Evolutionary conservation across 345 rosid species (phyloP), one percentile per base, ranked within the genome.

Genomic region (Crucihimalaya himalaica): DNA sequence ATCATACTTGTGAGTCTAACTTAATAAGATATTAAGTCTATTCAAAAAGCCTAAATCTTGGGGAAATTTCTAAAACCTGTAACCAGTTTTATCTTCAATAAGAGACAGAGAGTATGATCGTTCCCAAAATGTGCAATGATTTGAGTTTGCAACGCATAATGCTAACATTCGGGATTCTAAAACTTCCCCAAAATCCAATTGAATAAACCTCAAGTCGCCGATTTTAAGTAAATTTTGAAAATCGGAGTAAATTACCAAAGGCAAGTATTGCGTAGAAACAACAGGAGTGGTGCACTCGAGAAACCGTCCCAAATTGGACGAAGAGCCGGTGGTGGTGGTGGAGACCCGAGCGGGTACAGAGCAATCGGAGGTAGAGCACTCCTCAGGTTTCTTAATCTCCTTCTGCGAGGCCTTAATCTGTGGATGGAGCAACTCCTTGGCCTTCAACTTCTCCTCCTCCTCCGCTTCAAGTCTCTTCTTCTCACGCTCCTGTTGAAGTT

Each of bases 291-390:
- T 89, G 68, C 66, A 68, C 75, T 86, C 89, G 74, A 94, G 79
- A 87, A 94, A 94, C 76, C 90, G 87, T 70, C 86, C 90, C 85
- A 91, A 84, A 83, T 91, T 94, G 15, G 96, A 82, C 12, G 66
- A 73, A 39, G 20, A 7, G 45, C 53, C 25, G 21, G 63, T 16
- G 54, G 51, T 10, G 43, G 48, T 12, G 31, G 63, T 11, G 51
- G 51, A 68, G 27, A 39, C 52, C 71, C 77, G 82, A 12, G 80
- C 70, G 31, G 81, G 83, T 10, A 78, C 53, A 40, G 86, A 83
- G 50, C 82, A 81, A 76, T 73, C 77, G 18, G 83, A 79, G 16
- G 72, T 68, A 5, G 82, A 84, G 42, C 86, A 79, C 67, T 87
- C 84, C 11, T 78, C 79, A 32, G 68, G 74, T 27, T 55, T 52